A percentile compares a stretch with the other conserved stretches of the same genome.
phyloP scores from a whole-genome alignment of 2,329 filamentous ascomycete genomes.

The Byssothecium circinans region DNA sequence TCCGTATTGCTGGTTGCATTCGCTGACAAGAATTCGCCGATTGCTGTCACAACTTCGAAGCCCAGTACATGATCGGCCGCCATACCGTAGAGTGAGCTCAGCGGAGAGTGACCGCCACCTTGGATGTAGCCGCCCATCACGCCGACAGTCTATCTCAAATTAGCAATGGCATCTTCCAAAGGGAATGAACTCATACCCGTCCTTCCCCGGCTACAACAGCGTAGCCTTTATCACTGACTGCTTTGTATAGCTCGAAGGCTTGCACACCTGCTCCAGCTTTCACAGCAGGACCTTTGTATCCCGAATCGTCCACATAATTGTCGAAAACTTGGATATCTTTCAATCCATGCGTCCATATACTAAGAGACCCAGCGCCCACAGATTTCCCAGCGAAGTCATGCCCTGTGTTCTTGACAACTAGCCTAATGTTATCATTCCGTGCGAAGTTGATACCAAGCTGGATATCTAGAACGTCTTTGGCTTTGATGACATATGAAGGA shows the following conservation, averaged over 20 bases:
- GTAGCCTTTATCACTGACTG: constrained; percentile 24
- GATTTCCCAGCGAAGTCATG: constrained; percentile 36
- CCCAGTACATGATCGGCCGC: constrained; percentile 33
- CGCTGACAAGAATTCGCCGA: constrained; percentile 26
- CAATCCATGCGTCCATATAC: constrained; percentile 35
- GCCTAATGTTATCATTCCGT: constrained; percentile 23
- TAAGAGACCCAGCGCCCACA: constrained; percentile 23
- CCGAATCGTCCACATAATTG: constrained; percentile 23
- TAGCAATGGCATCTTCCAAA: neutral
- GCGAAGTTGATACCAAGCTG: constrained; percentile 36
- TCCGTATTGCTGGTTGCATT: constrained; percentile 22
- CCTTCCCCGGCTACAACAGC: constrained; percentile 27
- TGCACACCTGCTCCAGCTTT: constrained; percentile 34
- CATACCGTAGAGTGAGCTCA: constrained; percentile 49
- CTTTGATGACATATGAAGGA: constrained; percentile 29
- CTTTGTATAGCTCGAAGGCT: constrained; percentile 31
- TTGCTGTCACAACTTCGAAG: constrained; percentile 26
- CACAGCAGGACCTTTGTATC: constrained; percentile 32
- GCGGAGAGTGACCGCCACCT: constrained; percentile 57
- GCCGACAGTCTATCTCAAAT: constrained; percentile 48
- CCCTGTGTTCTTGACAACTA: constrained; percentile 37
- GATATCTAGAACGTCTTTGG: constrained; percentile 26
- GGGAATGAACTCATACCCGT: constrained; percentile 12
- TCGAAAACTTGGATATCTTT: constrained; percentile 30
- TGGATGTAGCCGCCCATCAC: constrained; percentile 44